Evolutionary conservation across 2,329 filamentous ascomycete genomes (phyloP), one percentile per base, ranked within the genome.

Genomic region (Venturia effusa): DNA sequence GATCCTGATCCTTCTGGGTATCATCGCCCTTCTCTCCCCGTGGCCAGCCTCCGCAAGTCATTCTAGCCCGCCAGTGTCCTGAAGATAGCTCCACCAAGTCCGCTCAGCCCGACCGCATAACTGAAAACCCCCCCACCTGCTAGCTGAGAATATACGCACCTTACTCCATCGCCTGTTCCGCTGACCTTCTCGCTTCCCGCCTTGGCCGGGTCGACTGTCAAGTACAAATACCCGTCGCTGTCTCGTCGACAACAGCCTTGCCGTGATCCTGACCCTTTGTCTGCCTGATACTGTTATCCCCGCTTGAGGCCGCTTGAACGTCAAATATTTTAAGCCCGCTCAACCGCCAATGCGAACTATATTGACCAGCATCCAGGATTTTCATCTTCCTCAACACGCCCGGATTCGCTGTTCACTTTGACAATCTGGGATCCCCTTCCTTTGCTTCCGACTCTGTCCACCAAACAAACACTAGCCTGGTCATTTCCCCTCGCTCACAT

Each of bases 21-120:
- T 15, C 51, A n/a, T n/a, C 51, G 51, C 51, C 30, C 51, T 57
- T 57, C 51, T 57, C 51, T 57, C 51, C 51, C 34, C 51, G 34
- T 30, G 24, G 27, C 51, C 19, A 32, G 51, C 48, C 48, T 55
- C 19, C 27, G 19, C 30, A 11, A 55, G 4, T 17, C 48, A n/a
- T 13, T 30, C 30, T 34, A 30, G 48, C 24, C 24, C 48, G 19
- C 48, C 48, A 19, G 24, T 30, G 15, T 32, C 24, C 24, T 7
- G 6, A 30, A 17, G 0, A 32, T 34, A 57, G 51, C 51, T 57
- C 51, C 51, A 57, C 51, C 51, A 34, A 51, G 22, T 51, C 45
- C 45, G 15, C 45, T 51, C 45, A 51, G 22, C 27, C 51, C 11
- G 34, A 34, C 27, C 51, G 51, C 51, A 8, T 8, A 34, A 34